These are phyloP conservation scores for Cladophialophora bantiana DNA, from an alignment of 2,329 filamentous ascomycete genomes.

Conservation along the genomic window DNA sequence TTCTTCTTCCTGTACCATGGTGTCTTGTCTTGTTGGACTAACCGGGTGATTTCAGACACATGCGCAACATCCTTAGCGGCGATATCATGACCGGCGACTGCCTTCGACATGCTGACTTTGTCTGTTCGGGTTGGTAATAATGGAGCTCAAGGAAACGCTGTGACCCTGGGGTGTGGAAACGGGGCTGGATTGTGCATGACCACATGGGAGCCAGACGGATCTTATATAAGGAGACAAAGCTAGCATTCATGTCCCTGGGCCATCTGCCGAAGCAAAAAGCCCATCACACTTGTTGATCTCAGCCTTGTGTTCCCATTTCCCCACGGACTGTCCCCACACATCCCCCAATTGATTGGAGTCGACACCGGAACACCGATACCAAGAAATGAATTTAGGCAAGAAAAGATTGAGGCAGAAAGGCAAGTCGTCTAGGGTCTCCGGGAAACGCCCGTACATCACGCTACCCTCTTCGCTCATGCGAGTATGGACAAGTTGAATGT, in stretches of 20 bases:
- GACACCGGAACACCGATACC: not conserved
- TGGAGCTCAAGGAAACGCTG: not conserved
- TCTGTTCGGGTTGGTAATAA: not conserved
- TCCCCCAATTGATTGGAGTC: constrained; percentile 11
- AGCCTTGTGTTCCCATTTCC: constrained; percentile 16
- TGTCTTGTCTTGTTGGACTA: constrained; percentile 46
- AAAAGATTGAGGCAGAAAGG: constrained; percentile 30
- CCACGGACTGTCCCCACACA: constrained; percentile 8
- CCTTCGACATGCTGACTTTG: constrained; percentile 28
- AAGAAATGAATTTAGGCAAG: constrained; percentile 31
- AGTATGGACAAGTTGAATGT: not conserved
- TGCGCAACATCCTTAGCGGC: constrained; percentile 31
- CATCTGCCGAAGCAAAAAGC: constrained; percentile 13
- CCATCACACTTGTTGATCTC: constrained; percentile 1
- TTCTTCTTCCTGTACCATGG: constrained; percentile 67
- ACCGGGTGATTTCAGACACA: constrained; percentile 28
- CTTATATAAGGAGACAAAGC: constrained; percentile 13
- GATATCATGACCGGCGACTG: constrained; percentile 29
- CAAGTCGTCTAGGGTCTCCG: constrained; percentile 9
- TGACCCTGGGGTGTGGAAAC: not conserved
- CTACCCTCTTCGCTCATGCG: not conserved
- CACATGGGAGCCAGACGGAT: not conserved
- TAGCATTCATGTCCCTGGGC: not conserved
- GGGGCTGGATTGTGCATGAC: not conserved
- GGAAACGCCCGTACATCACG: constrained; percentile 8